A percentile compares a stretch with the other conserved stretches of the same genome.
Conservation (phyloP, 2,329 filamentous ascomycete species). For the Torrubiella hemipterigena region DNA sequence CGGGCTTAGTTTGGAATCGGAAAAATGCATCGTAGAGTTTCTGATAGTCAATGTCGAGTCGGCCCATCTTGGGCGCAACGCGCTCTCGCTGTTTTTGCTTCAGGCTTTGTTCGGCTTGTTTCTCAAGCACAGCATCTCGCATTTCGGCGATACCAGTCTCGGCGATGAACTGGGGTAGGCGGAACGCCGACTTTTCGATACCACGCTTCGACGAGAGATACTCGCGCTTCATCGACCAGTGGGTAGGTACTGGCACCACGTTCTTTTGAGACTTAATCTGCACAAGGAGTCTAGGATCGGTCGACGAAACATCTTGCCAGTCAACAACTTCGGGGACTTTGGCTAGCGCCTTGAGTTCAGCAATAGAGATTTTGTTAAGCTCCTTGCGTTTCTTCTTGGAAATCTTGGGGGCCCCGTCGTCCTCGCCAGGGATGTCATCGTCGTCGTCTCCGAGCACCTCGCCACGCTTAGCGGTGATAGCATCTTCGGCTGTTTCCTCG, state of each 20-base stretch:
- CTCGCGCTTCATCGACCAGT: conserved; percentile 94
- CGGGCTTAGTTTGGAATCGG: conserved; percentile 90
- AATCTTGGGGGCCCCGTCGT: conserved; percentile 63
- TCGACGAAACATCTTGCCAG: conserved; percentile 90
- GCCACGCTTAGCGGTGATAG: conserved; percentile 62
- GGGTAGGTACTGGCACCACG: conserved; percentile 82
- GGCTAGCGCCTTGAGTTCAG: conserved; percentile 87
- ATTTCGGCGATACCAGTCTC: conserved; percentile 97
- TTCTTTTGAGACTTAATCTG: conserved; percentile 94
- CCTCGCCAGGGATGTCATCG: conserved; percentile 76
- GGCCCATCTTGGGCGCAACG: conserved; percentile 91
- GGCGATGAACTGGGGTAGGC: conserved; percentile 89
- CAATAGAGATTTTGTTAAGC: conserved; percentile 84
- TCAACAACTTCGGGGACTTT: conserved; percentile 88
- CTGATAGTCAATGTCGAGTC: conserved; percentile 95
- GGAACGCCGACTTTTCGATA: conserved; percentile 89
- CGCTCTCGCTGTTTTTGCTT: conserved; percentile 95
- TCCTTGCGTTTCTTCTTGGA: conserved; percentile 94
- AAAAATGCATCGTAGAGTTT: conserved; percentile 98
- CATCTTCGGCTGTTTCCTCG: conserved; percentile 51
- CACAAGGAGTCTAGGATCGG: conserved; percentile 78
- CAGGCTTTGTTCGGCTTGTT: conserved; percentile 80
- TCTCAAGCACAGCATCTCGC: conserved; percentile 91
- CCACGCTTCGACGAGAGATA: conserved; percentile 95
- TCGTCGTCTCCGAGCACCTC: conserved; percentile 76